Base-by-base conservation (phyloP, 163 green algal genomes). In the Coccomyxa subellipsoidea region DNA sequence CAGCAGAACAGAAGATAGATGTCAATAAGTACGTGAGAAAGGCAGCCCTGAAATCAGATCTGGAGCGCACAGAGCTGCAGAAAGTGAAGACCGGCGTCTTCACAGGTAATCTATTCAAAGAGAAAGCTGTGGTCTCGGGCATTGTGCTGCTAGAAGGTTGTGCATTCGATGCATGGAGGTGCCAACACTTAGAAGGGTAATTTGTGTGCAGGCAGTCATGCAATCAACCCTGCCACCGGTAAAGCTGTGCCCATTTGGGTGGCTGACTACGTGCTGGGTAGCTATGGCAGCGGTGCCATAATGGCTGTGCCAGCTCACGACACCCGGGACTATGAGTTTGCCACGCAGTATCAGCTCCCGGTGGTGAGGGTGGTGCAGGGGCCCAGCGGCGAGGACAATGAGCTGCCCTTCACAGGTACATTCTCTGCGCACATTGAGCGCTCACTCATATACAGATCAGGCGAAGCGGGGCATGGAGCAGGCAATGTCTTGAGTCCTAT, bases 291-390 rank as follows among this genome's bases (percentile, higher is more conserved):
- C 38, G 97, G 97, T 4, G 95, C 95, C 32, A 96, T 99, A 83
- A 99, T 99, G 96, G 97, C 96, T 8, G 97, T 99, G 80, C 97
- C 97, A 0, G 96, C 87, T 6, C 97, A 99, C 82, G 97, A 99
- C 85, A 78, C 83, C 7, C 88, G 97, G 0, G 97, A 99, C 90
- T 92, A 88, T 80, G 96, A 97, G 73, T 99, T 99, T 87, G 97
- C 97, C 0, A 21, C 85, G 27, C 77, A 85, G 21, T 98, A 97
- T 81, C 90, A 85, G 32, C 90, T 99, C 66, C 88, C 88, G 0
- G 85, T 98, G 7, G 87, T 85, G n/a, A 83, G 88, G 40, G 96
- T 99, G 54, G 85, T 97, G 32, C 77, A 86, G 66, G 59, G 75
- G 66, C 75, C n/a, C 81, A 39, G 53, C 36, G 40, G 21, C 78